Conservation (phyloP, 345 rosid species). For the Brassica nigra region DNA sequence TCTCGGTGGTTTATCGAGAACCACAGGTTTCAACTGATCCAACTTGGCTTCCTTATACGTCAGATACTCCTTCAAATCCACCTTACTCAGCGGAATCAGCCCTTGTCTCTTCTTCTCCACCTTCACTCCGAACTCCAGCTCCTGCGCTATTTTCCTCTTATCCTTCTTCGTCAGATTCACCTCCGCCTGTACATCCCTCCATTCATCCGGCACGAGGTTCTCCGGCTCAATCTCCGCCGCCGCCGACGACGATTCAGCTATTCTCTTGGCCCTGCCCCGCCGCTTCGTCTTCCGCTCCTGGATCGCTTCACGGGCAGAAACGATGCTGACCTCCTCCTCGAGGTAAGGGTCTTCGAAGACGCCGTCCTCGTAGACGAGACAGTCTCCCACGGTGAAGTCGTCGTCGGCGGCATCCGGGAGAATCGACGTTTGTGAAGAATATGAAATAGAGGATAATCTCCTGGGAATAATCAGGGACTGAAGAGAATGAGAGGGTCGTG, state of each 20-base stretch:
- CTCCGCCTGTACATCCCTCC: conserved; percentile 84
- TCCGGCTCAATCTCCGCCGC: conserved; percentile 46
- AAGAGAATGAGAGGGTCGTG: conserved; percentile 18
- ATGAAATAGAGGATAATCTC: conserved; percentile 44
- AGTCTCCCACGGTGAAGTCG: conserved; percentile 75
- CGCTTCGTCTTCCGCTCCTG: conserved; percentile 17
- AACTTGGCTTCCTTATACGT: conserved; percentile 67
- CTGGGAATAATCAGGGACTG: conserved; percentile 34
- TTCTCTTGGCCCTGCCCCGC: conserved; percentile 30
- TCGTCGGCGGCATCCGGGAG: conserved; percentile 44
- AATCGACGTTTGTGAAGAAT: conserved; percentile 47
- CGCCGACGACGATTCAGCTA: not conserved
- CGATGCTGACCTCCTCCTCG: conserved; percentile 21
- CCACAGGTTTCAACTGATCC: conserved; percentile 60
- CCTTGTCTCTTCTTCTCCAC: conserved; percentile 75
- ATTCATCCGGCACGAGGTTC: conserved; percentile 82
- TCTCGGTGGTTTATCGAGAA: conserved; percentile 65
- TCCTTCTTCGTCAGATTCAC: conserved; percentile 81
- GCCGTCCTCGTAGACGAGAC: conserved; percentile 90
- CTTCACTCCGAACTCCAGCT: conserved; percentile 70
- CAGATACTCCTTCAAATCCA: conserved; percentile 63
- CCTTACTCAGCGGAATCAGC: conserved; percentile 55
- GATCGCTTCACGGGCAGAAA: not conserved
- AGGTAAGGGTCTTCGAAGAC: conserved; percentile 77
- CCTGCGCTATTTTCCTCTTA: conserved; percentile 74